Conservation (phyloP, 257 asterid species). For the Voacanga thouarsii region DNA sequence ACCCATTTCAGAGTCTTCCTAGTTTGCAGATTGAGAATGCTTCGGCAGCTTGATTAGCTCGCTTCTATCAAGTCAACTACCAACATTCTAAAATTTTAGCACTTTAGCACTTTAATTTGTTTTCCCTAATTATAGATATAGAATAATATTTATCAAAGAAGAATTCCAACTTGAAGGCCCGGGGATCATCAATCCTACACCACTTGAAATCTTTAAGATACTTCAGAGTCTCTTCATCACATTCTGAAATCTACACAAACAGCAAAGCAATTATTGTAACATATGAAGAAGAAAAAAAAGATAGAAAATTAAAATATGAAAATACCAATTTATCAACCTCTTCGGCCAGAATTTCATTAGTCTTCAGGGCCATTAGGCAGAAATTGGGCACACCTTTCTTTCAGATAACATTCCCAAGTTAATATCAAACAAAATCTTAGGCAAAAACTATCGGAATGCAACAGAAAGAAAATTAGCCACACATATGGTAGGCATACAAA, state of each 20-base stretch:
- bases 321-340: conserved; percentile 41
- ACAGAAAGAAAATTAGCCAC: conserved; percentile 5
- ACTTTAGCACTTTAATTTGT: no score
- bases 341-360: conserved; percentile 57
- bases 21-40: conserved; percentile 74
- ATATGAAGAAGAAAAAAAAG: conserved; percentile 15
- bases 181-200: conserved; percentile 57
- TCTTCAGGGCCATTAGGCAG: conserved; percentile 69
- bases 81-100: conserved; percentile 54
- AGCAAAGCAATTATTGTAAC: background rate
- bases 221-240: conserved; percentile 70
- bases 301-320: background rate
- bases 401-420: conserved; percentile 26
- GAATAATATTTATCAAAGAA: no score
- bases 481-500: background rate
- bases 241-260: conserved; percentile 53
- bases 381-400: conserved; percentile 79
- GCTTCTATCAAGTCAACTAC: conserved; percentile 63
- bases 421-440: conserved; percentile 9
- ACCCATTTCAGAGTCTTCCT: conserved; percentile 73
- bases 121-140: no score
- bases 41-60: conserved; percentile 68
- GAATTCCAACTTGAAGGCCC: conserved; percentile 88
- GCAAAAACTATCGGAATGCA: background rate
- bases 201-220: conserved; percentile 78